Evolutionary conservation across 495 filamentous ascomycete species (phyloP), one percentile per base, ranked within the genome.

Genomic region (Aspergillus olivimuriae): DNA sequence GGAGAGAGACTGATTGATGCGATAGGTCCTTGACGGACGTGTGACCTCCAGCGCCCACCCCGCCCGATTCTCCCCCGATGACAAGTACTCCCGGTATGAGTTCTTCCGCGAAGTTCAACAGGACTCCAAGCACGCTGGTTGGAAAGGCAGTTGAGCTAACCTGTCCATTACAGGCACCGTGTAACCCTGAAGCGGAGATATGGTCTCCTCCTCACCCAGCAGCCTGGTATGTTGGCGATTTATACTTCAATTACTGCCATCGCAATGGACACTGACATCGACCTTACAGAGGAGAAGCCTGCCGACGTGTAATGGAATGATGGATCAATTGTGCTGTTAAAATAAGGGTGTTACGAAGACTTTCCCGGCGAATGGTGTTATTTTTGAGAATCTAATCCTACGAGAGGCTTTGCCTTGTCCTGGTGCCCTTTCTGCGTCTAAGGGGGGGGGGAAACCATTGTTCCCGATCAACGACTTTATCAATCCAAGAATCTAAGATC

Each of bases 41-140:
- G 84, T 95, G 58, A 94, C 94, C 56, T 94, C 91, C 73, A 89
- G 84, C 34, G 92, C 92, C 30, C 92, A 98, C 76, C 92, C 94
- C 16, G 94, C 94, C 34, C 76, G 94, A 47, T 98, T 96, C 75
- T 92, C 87, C 26, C 92, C 92, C 46, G 92, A 98, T 71, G 92
- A 98, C 74, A 94, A 92, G 72, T 95, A 91, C 72, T 95, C 90
- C 51, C 81, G 80, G 82, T 85, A 65, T 43, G 76, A 52, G 32
- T 18, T 26, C 17, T 34, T 10, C 21, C 8, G 2, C 28, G 19
- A 1, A 22, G 9, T 11, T 7, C 15, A 6, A 10, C 16, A 4
- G 4, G 11, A 33, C 17, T 4, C n/a, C 15, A 34, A 16, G 19
- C 3, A 2, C 35, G 5, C 17, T 38, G 8, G 6, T n/a, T 4